A percentile compares a stretch with the other conserved stretches of the same genome.
Evolutionary conservation across 495 filamentous ascomycete genomes (phyloP).

Genomic region (Penicillium roqueforti): DNA sequence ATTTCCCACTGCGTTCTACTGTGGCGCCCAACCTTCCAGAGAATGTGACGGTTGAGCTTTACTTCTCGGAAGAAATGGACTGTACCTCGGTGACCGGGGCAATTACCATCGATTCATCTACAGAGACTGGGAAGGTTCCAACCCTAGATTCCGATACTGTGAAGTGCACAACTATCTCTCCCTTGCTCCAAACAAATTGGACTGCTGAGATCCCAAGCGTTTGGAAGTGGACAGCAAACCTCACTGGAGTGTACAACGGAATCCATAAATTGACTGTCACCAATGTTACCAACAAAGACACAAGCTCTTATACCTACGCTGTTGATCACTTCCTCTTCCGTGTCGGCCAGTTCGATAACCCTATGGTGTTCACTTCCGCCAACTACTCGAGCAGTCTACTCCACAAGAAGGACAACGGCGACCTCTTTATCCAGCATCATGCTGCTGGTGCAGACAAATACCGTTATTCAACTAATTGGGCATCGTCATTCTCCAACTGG

Average conservation of each 20-base stretch:
- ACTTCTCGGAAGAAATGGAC: constrained; percentile 60
- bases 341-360: constrained; percentile 54
- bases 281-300: constrained; percentile 42
- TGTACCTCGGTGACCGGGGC: constrained; percentile 51
- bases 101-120: constrained; percentile 51
- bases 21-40: constrained; percentile 40
- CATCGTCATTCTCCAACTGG: constrained; percentile 58
- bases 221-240: constrained; percentile 49
- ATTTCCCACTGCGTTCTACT: constrained; percentile 51
- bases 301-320: constrained; percentile 38
- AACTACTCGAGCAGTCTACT: constrained; percentile 58
- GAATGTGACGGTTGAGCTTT: constrained; percentile 47
- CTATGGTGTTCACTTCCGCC: constrained; percentile 52
- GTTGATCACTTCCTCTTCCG: constrained; percentile 54
- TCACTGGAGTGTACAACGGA: constrained; percentile 60
- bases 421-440: constrained; percentile 52
- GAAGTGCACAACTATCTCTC: constrained; percentile 35
- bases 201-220: constrained; percentile 49
- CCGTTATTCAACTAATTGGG: constrained; percentile 61
- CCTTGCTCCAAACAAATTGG: constrained; percentile 20
- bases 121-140: constrained; percentile 40
- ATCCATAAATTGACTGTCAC: constrained; percentile 57
- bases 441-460: constrained; percentile 61
- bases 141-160: constrained; percentile 25
- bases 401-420: constrained; percentile 34